A percentile compares a stretch with the other conserved stretches of the same genome.
Conservation (phyloP, 2,329 filamentous ascomycete genomes). For the Botrytis fabae region DNA sequence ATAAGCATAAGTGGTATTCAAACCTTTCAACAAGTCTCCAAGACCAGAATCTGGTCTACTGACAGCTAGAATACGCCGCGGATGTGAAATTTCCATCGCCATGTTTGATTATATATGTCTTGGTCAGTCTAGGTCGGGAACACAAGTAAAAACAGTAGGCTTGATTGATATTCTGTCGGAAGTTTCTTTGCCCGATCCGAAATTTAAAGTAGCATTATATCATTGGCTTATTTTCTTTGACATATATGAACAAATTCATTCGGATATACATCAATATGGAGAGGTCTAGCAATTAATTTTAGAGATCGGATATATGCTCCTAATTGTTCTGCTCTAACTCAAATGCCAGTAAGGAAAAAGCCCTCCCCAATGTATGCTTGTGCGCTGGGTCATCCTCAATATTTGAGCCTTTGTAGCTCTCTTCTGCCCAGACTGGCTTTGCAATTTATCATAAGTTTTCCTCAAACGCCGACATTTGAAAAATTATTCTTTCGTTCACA, state of each 20-base stretch:
- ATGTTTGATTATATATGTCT: conserved; percentile 15
- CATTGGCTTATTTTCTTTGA: conserved; percentile 1
- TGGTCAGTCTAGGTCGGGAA: neutral
- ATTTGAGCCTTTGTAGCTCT: conserved; percentile 1
- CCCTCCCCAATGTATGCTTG: neutral
- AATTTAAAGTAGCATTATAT: neutral
- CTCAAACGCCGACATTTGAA: conserved; percentile 32
- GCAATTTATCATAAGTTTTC: conserved; percentile 30
- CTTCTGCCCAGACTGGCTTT: conserved; percentile 3
- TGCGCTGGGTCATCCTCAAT: conserved; percentile 15
- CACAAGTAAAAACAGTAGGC: neutral
- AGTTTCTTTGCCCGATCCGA: conserved; percentile 17
- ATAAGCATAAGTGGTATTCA: neutral
- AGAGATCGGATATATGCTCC: conserved; percentile 1
- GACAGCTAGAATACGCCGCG: conserved; percentile 59
- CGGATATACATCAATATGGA: neutral
- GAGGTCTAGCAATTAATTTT: neutral
- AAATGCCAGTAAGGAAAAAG: conserved; percentile 9
- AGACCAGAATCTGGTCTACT: conserved; percentile 45
- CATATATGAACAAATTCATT: neutral
- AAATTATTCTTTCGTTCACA: conserved; percentile 21
- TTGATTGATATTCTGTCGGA: neutral
- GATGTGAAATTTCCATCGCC: conserved; percentile 48
- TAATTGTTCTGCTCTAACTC: conserved; percentile 15
- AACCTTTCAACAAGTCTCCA: conserved; percentile 56